Base-by-base conservation (phyloP, 73 alveolate genomes). In the Stentor roeselii region DNA sequence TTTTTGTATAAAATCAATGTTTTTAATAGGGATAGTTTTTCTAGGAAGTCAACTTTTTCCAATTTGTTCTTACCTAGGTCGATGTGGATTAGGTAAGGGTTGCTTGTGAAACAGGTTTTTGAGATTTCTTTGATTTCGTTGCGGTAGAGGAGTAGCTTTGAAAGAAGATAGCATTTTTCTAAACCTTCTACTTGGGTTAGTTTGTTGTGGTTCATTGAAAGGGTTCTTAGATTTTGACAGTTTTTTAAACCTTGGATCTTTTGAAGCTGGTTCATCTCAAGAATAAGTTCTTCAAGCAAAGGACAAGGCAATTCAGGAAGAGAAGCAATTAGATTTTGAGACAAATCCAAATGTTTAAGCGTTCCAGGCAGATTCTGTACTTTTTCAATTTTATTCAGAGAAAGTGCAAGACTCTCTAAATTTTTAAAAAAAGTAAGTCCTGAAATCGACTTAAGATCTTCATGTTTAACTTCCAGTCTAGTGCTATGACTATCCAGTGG, bases 381-480 rank as follows among this genome's bases (percentile, higher is more conserved):
- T 67, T 67, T 67, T n/a, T n/a, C 0, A 34, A 67, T 67, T 2
- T 67, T 67, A 2, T 67, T 67, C 0, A 67, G 80, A 67, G 42
- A 27, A 27, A 67, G 41, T 27, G 41, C 42, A 0, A 67, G 41
- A 21, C 27, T 34, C 34, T 67, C 42, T 21, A 67, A 40, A 2
- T 67, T 67, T 30, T 36, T 30, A 67, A 67, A 67, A 21, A 21
- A 67, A 11, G 15, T 32, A 14, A 67, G 42, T 36, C 80, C 80
- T 21, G 80, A 67, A 27, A 67, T 67, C 34, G 80, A 67, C 14
- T 34, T n/a, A 67, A 67, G 0, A 27, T 32, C 80, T 67, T 67
- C 80, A 2, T 67, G 37, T 67, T 67, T 67, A 15, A 67, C n/a
- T 67, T 67, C 80, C 21, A 67, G 37, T 15, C 41, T 21, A 30